A percentile compares a stretch with the other conserved stretches of the same genome.
These are phyloP conservation scores for Oxytropis ochrocephala DNA, from an alignment of 306 rosid genomes.

Conservation along the genomic window DNA sequence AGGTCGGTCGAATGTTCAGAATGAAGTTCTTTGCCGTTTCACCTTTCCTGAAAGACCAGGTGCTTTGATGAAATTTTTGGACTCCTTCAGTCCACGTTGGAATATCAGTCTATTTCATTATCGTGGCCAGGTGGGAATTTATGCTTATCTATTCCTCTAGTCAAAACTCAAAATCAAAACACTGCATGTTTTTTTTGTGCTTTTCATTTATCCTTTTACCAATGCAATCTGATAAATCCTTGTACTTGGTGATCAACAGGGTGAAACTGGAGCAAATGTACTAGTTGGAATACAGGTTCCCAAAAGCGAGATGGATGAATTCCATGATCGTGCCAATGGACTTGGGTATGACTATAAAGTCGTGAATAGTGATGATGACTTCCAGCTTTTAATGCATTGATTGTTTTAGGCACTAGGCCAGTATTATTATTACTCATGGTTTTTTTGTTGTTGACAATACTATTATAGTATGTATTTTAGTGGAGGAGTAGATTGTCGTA, in stretches of 20 bases:
- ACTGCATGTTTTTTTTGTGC: not conserved
- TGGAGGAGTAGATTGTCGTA: not conserved
- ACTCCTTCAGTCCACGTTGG: conserved; percentile 88
- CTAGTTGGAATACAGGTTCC: conserved; percentile 83
- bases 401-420: not conserved
- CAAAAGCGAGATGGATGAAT: conserved; percentile 51
- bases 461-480: not conserved
- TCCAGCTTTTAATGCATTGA: conserved; percentile 73
- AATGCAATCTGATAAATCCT: conserved; percentile 9
- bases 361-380: conserved; percentile 48
- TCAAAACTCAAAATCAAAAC: conserved; percentile 14
- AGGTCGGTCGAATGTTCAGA: conserved; percentile 49
- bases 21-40: conserved; percentile 85
- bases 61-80: conserved; percentile 80
- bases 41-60: conserved; percentile 94
- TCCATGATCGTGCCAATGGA: conserved; percentile 35
- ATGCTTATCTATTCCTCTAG: not conserved
- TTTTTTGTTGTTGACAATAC: too few species aligned
- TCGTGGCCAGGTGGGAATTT: conserved; percentile 56
- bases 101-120: conserved; percentile 87
- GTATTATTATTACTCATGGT: not conserved
- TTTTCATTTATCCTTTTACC: not conserved
- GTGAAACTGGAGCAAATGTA: conserved; percentile 80
- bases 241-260: conserved; percentile 38
- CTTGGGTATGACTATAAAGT: conserved; percentile 70